phyloP scores from a whole-genome alignment of 148 eudicot species.

The Arctostaphylos glauca region DNA sequence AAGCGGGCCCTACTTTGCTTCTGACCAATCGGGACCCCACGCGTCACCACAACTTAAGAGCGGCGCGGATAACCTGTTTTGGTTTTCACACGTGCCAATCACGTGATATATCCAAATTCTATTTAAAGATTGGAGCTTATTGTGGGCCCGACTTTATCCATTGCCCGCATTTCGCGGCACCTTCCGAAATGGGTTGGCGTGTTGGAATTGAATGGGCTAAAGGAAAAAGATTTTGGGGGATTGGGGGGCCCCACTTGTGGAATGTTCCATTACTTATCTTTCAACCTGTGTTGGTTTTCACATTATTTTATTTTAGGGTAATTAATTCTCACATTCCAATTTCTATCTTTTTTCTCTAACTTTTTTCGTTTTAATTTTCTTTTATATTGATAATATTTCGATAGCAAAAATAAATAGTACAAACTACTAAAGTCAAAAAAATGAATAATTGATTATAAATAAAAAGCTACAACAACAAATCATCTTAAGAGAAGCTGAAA shows the following conservation, averaged over 20 bases:
- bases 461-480: too few species aligned
- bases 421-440: too few species aligned
- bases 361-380: too few species aligned
- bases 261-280: not conserved
- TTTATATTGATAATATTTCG: too few species aligned
- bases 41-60: not conserved
- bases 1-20: not conserved
- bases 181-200: constrained; percentile 8
- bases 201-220: not conserved
- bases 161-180: constrained; percentile 12
- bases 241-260: not conserved
- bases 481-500: too few species aligned
- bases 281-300: too few species aligned
- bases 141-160: constrained; percentile 13
- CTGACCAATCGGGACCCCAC: not conserved
- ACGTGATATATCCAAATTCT: not conserved
- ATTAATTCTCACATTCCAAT: too few species aligned
- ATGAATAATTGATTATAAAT: too few species aligned
- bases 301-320: too few species aligned
- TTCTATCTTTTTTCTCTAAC: too few species aligned
- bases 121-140: not conserved
- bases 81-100: not conserved
- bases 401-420: too few species aligned
- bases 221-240: not conserved
- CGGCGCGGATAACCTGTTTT: not conserved